phyloP scores from a whole-genome alignment of 352 stramenopile species.

The Elongisporangium senticosum region DNA sequence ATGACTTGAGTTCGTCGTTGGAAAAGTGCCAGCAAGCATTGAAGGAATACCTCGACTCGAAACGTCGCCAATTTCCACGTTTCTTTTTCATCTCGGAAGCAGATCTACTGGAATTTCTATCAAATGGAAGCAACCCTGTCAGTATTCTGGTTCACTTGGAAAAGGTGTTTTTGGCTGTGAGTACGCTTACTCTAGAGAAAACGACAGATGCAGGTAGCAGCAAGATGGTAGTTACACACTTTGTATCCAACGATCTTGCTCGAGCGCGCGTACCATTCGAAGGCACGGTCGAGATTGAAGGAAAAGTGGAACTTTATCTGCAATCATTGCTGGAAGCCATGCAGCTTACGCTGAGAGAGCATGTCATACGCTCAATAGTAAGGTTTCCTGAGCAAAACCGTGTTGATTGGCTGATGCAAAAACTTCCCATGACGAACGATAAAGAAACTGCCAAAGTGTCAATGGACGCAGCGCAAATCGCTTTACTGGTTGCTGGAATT shows the following conservation, averaged over 20 bases:
- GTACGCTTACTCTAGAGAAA: constrained; percentile 65
- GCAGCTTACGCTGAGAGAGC: constrained; percentile 85
- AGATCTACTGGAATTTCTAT: constrained; percentile 93
- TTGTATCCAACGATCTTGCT: constrained; percentile 87
- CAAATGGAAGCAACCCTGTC: constrained; percentile 84
- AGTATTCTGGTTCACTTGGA: constrained; percentile 90
- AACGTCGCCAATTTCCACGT: constrained; percentile 88
- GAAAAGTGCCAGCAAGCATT: constrained; percentile 93
- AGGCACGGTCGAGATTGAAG: constrained; percentile 76
- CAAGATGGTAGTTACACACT: constrained; percentile 74
- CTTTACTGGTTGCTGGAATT: constrained; percentile 87
- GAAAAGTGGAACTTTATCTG: constrained; percentile 96
- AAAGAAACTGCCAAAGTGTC: constrained; percentile 29
- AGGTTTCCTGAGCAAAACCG: constrained; percentile 88
- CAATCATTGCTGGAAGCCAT: constrained; percentile 89
- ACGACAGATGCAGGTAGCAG: constrained; percentile 5
- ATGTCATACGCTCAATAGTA: constrained; percentile 80
- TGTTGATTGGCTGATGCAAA: constrained; percentile 91
- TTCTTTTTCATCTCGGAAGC: constrained; percentile 96
- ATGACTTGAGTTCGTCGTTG: constrained; percentile 69
- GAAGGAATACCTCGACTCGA: constrained; percentile 93
- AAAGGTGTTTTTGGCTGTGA: constrained; percentile 79
- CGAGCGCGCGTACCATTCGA: constrained; percentile 90
- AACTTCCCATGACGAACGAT: constrained; percentile 23
- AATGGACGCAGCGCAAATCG: constrained; percentile 90